A percentile compares a stretch with the other conserved stretches of the same genome.
These are phyloP conservation scores for Calycina herbarum DNA, from an alignment of 2,329 filamentous ascomycete genomes.

Conservation along the genomic window DNA sequence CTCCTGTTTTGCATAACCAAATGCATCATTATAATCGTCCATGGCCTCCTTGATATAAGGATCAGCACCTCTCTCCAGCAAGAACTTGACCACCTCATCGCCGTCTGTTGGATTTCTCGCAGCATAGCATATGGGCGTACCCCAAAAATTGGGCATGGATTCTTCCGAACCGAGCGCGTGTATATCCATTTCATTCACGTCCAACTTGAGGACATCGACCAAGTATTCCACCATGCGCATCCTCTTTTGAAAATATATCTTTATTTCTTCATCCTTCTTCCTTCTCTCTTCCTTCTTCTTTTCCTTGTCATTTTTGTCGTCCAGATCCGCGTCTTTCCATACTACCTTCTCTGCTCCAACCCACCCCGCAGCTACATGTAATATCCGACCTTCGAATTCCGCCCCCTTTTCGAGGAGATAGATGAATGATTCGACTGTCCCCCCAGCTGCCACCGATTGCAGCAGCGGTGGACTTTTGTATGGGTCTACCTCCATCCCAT, in stretches of 20 bases:
- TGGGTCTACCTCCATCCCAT: constrained; percentile 1
- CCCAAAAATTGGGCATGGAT: not conserved
- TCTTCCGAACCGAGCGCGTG: not conserved
- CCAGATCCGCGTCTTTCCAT: too few relatives aligned
- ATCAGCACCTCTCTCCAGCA: constrained; percentile 6
- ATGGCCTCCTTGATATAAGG: not conserved
- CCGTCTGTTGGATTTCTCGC: not conserved
- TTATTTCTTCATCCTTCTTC: not conserved
- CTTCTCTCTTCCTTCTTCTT: not conserved
- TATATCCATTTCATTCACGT: constrained; percentile 8
- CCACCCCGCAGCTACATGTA: not conserved
- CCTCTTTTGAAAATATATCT: not conserved
- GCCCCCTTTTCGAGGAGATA: constrained; percentile 1
- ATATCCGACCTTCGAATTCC: not conserved
- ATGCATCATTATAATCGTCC: constrained; percentile 4
- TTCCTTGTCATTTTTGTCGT: too few relatives aligned
- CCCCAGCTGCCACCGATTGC: not conserved
- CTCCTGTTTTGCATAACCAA: not conserved
- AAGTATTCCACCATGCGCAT: constrained; percentile 10
- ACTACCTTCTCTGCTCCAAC: not conserved
- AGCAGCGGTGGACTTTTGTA: constrained; percentile 7
- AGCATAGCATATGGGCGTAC: constrained; percentile 9
- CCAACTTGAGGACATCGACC: constrained; percentile 1
- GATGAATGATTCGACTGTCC: not conserved
- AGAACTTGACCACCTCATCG: not conserved